Conservation (phyloP, 78 protist genomes). For the Reticulomyxa filosa region DNA sequence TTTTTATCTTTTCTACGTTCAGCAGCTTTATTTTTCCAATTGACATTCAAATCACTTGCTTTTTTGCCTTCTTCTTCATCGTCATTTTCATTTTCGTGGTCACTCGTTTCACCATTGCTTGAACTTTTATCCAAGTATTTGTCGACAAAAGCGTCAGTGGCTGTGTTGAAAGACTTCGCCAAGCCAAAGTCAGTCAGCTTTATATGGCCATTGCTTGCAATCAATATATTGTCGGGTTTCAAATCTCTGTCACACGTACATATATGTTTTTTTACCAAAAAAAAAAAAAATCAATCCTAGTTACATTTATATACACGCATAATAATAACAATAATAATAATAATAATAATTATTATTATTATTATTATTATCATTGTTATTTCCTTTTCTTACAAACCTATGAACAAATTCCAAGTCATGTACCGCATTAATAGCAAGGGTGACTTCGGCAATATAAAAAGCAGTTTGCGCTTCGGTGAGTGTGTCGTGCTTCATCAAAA, state of each 20-base stretch:
- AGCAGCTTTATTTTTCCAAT: too few species aligned
- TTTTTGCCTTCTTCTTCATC: too few species aligned
- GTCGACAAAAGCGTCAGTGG: too few species aligned
- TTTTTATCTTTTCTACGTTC: too few species aligned
- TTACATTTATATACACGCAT: too few species aligned
- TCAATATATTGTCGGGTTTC: neutral
- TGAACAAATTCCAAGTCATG: neutral
- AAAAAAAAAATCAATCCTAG: too few species aligned
- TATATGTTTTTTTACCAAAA: too few species aligned
- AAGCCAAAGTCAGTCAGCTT: conserved; percentile 4
- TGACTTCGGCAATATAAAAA: neutral
- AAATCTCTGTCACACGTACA: neutral
- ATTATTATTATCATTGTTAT: neutral
- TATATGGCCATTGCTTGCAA: neutral
- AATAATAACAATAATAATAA: neutral
- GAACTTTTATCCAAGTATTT: too few species aligned
- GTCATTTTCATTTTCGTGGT: too few species aligned
- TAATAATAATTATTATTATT: neutral
- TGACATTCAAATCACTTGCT: too few species aligned
- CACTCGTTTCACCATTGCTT: too few species aligned
- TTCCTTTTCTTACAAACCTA: neutral
- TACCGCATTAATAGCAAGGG: neutral
- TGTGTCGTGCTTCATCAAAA: neutral
- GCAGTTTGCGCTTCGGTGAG: neutral
- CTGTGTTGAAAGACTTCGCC: too few species aligned